Base-by-base conservation (phyloP, 2,329 filamentous ascomycete genomes). In the Polytolypa hystricis region DNA sequence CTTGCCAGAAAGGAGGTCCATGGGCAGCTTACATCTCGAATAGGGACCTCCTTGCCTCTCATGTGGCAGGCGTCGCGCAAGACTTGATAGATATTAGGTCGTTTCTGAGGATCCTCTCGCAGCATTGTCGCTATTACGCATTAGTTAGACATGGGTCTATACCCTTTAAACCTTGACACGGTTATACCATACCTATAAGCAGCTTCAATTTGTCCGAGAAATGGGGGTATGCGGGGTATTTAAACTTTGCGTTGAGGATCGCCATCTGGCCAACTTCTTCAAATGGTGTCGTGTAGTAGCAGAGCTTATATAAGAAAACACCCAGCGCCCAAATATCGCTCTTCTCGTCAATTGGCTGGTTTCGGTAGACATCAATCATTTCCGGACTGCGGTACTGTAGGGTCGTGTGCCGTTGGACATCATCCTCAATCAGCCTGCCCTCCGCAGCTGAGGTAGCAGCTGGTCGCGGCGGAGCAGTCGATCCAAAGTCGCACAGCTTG, bases 401-500 rank as follows among this genome's bases (percentile, higher is more conserved):
- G 1, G 91, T 98, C 0, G 91, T 98, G 57, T 98, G 89, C 52
- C 84, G 84, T 61, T 96, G 91, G 9, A 98, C 81, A 60, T 98
- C 91, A 55, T 98, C 91, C 60, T 98, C 91, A 54, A 96, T 85
- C 49, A 93, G 61, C 39, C 89, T 79, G 47, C 89, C 94, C 61
- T 98, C 91, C 26, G 79, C 78, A 5, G 87, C 81, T 4, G 84
- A 89, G 11, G 78, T 84, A 9, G 91, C 87, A 28, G 91, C 86
- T 9, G 86, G 79, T 44, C 81, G 74, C 23, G 91, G 87, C 18
- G 80, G 69, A 3, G 91, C 86, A 4, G 91, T 79, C 4, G 87
- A 95, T 21, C 91, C 91, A 69, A 98, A 98, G 66, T 98, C 91
- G 66, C 91, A 98, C 25, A 98, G 73, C 66, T 98, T 98, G 70